Base-by-base conservation (phyloP, 305 asterid genomes). In the Rubia tinctorum region DNA sequence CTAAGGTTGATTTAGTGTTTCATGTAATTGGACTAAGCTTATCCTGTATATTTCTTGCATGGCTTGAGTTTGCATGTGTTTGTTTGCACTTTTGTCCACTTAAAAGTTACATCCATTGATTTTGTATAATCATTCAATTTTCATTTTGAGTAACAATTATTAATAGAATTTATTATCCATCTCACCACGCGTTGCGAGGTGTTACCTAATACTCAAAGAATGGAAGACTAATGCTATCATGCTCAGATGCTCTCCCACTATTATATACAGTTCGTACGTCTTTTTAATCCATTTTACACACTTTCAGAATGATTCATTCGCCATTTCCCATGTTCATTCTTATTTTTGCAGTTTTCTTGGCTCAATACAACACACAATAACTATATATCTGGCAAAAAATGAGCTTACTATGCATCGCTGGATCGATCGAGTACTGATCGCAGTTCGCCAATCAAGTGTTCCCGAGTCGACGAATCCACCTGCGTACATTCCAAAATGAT, bases 391-490 rank as follows among this genome's bases (percentile, higher is more conserved):
- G 47, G 51, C 20, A 68, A 51, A 64, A 30, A 68, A 71, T 60
- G 45, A 47, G 71, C 47, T 76, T 14, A 30, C 60, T 64, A n/a
- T 66, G 13, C 69, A 14, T 58, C 11, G 5, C 51, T 72, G 49
- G 71, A 62, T 47, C 63, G 76, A 42, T 49, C 64, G 30, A 83
- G 79, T 6, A 71, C 81, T 68, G 69, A 71, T 66, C 67, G 76
- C 14, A 80, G 87, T 71, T 83, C 79, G 39, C 69, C 51, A n/a
- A 83, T 69, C 74, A 83, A 67, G 62, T 72, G 69, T 61, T 69
- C 84, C 78, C 79, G 72, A 1, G 74, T 22, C 8, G 83, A 77
- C 49, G 84, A 82, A 64, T 83, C 87, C 40, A 83, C 71, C 87
- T 83, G 82, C 79, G 75, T 40, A 8, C 34, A 53, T 22, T 23